Conservation (phyloP, 202 grass and related monocot species). For the Miscanthus sacchariflorus region DNA sequence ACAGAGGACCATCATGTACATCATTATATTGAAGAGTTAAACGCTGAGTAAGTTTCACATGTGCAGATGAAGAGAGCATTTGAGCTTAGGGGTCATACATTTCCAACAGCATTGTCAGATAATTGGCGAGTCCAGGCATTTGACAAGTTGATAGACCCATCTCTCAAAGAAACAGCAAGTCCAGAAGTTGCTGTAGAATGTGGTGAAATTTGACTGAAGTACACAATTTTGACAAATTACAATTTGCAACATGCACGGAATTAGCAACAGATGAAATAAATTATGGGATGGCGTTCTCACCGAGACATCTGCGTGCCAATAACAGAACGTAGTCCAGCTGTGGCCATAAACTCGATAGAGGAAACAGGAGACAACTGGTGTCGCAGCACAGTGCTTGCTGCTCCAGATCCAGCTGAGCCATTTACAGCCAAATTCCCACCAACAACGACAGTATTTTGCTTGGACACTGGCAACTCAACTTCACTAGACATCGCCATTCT, state of each 20-base stretch:
- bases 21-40: constrained; percentile 22
- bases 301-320: constrained; percentile 70
- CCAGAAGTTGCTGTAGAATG: constrained; percentile 91
- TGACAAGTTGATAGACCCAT: constrained; percentile 92
- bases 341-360: constrained; percentile 87
- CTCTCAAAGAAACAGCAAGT: constrained; percentile 80
- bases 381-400: constrained; percentile 69
- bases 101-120: constrained; percentile 80
- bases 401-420: constrained; percentile 72
- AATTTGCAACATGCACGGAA: constrained; percentile 42
- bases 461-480: constrained; percentile 86
- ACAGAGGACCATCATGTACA: not conserved
- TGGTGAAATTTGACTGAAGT: constrained; percentile 87
- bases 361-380: constrained; percentile 75
- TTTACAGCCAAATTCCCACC: constrained; percentile 85
- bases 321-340: constrained; percentile 87
- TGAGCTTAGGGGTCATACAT: constrained; percentile 65
- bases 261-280: constrained; percentile 30
- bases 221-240: constrained; percentile 46
- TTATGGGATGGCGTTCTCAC: constrained; percentile 50
- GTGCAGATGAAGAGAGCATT: constrained; percentile 28
- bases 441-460: constrained; percentile 66
- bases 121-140: constrained; percentile 96
- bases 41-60: constrained; percentile 4
- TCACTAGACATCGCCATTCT: constrained; percentile 95